Base-by-base conservation (phyloP, 768 basidiomycete species). In the Mycena rebaudengoi region DNA sequence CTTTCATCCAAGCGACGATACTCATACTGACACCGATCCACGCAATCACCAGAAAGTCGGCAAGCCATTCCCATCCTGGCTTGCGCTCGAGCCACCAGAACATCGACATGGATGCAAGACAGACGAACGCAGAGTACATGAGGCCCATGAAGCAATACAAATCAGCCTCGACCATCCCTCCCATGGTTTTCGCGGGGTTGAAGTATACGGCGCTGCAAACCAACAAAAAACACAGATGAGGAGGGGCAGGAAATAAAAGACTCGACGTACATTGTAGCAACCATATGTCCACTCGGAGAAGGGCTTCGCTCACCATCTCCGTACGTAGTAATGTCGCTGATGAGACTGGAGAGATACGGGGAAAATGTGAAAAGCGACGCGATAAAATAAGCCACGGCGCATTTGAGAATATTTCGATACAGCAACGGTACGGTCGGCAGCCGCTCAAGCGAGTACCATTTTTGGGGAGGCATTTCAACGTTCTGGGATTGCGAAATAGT, bases 361-460 rank as follows among this genome's bases (percentile, higher is more conserved):
- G 88, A 88, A 72, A 95, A 99, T 1, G 98, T 99, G 83, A 99
- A 99, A 12, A 98, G 81, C 0, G 93, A 95, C 5, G 85, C 96
- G 54, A 98, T 77, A 67, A 94, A 88, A 76, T 99, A 99, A 0
- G 96, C 92, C 18, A 98, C 80, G 2, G 90, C 85, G 78, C 98
- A 99, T 79, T 99, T 98, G 66, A 97, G 77, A 43, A 98, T 86
- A 71, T 93, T 94, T 39, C 86, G 85, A 59, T 88, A 82, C 28
- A 90, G 63, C 18, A 84, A 66, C 3, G 89, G 77, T 33, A 90
- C 66, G 13, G 76, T 64, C 5, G 84, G 83, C 48, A 62, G 21
- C 28, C 68, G 68, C 28, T 64, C 51, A 13, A 57, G 35, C 29
- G 67, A 71, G 23, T 65, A 61, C 71, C 68, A 71, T 26, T 59